Conservation (phyloP, 1,284 basidiomycete species). For the Pseudozyma sp. region DNA sequence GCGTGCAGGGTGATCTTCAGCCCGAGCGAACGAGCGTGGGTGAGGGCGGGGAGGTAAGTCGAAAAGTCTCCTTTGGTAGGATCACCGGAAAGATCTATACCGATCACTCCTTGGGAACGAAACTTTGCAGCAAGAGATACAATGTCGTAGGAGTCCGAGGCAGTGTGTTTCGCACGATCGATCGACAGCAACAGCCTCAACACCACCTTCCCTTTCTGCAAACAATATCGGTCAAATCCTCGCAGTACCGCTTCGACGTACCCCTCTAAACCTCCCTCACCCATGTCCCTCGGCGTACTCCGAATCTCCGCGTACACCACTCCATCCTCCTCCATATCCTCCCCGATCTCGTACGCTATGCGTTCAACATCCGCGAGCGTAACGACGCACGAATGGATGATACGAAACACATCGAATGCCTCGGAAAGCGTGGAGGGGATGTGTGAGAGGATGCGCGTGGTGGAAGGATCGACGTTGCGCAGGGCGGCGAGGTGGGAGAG, state of each 20-base stretch:
- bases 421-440: constrained; percentile 35
- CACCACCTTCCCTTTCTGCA: not conserved
- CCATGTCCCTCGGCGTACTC: constrained; percentile 35
- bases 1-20: constrained; percentile 51
- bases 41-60: constrained; percentile 17
- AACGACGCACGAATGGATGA: constrained; percentile 40
- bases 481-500: constrained; percentile 22
- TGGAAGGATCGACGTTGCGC: constrained; percentile 6
- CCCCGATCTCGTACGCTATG: constrained; percentile 31
- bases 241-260: constrained; percentile 28
- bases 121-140: constrained; percentile 25
- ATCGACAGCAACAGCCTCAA: constrained; percentile 43
- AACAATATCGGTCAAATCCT: constrained; percentile 13
- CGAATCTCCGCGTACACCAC: constrained; percentile 53
- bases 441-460: constrained; percentile 17
- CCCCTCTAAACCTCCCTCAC: not conserved
- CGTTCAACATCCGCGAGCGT: constrained; percentile 23
- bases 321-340: constrained; percentile 42
- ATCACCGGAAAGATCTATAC: constrained; percentile 49
- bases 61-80: constrained; percentile 34
- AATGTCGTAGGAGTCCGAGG: constrained; percentile 4
- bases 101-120: constrained; percentile 18
- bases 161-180: constrained; percentile 32
- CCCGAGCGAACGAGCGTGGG: constrained; percentile 12
- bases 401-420: constrained; percentile 38